Evolutionary conservation across 2,329 filamentous ascomycete species (phyloP), one percentile per base, ranked within the genome.

Genomic region (Ramularia endophylla): DNA sequence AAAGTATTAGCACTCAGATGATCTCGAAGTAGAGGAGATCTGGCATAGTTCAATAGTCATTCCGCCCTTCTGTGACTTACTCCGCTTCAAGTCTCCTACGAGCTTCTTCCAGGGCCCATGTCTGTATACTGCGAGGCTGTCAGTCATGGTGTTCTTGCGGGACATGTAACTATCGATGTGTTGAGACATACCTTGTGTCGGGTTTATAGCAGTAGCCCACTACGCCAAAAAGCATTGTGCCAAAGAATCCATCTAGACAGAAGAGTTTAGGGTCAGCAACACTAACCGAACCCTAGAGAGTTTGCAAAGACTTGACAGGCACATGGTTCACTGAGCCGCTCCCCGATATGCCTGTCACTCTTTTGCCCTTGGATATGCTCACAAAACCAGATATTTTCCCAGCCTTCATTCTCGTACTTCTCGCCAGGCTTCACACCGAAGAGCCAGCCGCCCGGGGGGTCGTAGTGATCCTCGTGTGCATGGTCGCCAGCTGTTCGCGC

Each of bases 41-140:
- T n/a, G n/a, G n/a, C n/a, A n/a, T n/a, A n/a, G n/a, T n/a, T n/a
- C n/a, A n/a, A n/a, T n/a, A n/a, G n/a, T n/a, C n/a, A n/a, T n/a
- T n/a, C n/a, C n/a, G n/a, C n/a, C n/a, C n/a, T n/a, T n/a, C n/a
- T n/a, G n/a, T n/a, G n/a, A n/a, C n/a, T n/a, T n/a, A n/a, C n/a
- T n/a, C n/a, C n/a, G n/a, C n/a, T n/a, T 98, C 92, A 77, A 98
- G 81, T 72, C 92, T 79, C 72, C 92, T 80, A 62, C 92, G 80
- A 39, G 92, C 92, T 73, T 98, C 92, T 71, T 98, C 92, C 31
- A 98, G 80, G 50, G 92, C 92, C 92, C 92, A 98, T 41, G 90
- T 97, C 74, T 97, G 92, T 80, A 98, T 95, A 67, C 92, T 98
- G 58, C 27, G 15, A 4, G 22, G 18, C 12, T 15, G 28, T 44